These are phyloP conservation scores for Lathyrus aphaca DNA, from an alignment of 306 rosid genomes.

Conservation along the genomic window DNA sequence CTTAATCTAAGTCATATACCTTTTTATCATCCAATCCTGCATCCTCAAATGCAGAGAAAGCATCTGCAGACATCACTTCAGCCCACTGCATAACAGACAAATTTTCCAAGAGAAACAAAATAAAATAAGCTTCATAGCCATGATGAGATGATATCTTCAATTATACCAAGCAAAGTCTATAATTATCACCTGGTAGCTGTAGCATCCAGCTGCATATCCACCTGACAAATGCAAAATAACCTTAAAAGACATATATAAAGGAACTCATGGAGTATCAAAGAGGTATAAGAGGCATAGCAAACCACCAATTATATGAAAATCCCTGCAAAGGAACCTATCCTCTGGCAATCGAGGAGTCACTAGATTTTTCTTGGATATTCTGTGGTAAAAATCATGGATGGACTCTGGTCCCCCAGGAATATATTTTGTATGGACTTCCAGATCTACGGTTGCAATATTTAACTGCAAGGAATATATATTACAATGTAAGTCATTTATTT, in stretches of 20 bases:
- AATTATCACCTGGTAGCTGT: conserved; percentile 76
- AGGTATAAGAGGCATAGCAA: conserved; percentile 30
- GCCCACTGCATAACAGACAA: conserved; percentile 83
- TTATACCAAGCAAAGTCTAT: neutral
- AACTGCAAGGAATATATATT: conserved; percentile 58
- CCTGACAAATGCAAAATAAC: conserved; percentile 38
- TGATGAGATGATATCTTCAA: conserved; percentile 1
- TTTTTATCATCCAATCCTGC: conserved; percentile 76
- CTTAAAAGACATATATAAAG: neutral
- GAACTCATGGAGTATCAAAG: neutral
- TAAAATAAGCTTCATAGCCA: conserved; percentile 8
- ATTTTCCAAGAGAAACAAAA: conserved; percentile 36
- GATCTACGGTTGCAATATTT: conserved; percentile 76
- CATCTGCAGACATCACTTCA: conserved; percentile 97
- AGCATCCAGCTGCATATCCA: conserved; percentile 98
- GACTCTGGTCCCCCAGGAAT: conserved; percentile 76
- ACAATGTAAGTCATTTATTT: conserved; percentile 12
- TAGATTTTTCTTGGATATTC: conserved; percentile 74
- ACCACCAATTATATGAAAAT: conserved; percentile 96
- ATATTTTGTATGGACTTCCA: conserved; percentile 82
- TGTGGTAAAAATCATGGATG: conserved; percentile 74
- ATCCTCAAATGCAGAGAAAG: conserved; percentile 98
- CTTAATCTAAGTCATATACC: conserved; percentile 49
- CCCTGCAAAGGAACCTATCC: conserved; percentile 88
- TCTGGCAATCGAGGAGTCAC: conserved; percentile 91